Base-by-base conservation (phyloP, 495 filamentous ascomycete genomes). In the Entonaema liquescens region DNA sequence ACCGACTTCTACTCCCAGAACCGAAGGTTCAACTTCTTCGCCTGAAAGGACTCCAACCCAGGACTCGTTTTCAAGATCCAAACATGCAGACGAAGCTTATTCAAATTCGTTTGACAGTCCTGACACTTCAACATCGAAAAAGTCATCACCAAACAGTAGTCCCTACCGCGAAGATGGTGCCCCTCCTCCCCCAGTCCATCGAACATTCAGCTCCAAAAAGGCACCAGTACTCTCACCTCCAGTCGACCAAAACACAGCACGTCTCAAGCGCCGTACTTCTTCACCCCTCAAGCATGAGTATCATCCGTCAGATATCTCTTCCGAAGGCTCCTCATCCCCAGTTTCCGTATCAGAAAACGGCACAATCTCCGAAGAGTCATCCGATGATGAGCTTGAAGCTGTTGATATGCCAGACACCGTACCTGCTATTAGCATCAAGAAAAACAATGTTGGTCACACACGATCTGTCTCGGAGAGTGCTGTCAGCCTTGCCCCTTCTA, bases 211-310 rank as follows among this genome's bases (percentile, higher is more conserved):
- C 63, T 75, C 71, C 53, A 83, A 80, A 78, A 78, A 74, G 63
- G 75, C 80, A 35, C 71, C 77, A 36, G 75, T 81, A 50, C 85
- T 84, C 40, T 78, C 81, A 35, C 87, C 87, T 35, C 81, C 87
- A 4, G 81, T 87, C 60, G 84, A 80, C 53, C 78, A 69, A 50
- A 74, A 75, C 66, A 70, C 73, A 5, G 52, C 76, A 25, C 82
- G 80, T 26, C 77, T 85, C 11, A 90, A 87, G 72, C 85, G 95
- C 29, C 87, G 93, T 5, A 91, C 89, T 26, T 98, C 96, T 4
- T 98, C 96, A 8, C 96, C 96, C 8, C 84, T 99, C 63, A 99
- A 99, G 79, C 95, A 98, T 73, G 94, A 99, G 81, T 99, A 97
- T 73, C 92, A 93, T 70, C 96, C 96, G 2, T 98, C 95, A 1